Base-by-base conservation (phyloP, 73 alveolate species). In the Paramecium sonneborni region DNA sequence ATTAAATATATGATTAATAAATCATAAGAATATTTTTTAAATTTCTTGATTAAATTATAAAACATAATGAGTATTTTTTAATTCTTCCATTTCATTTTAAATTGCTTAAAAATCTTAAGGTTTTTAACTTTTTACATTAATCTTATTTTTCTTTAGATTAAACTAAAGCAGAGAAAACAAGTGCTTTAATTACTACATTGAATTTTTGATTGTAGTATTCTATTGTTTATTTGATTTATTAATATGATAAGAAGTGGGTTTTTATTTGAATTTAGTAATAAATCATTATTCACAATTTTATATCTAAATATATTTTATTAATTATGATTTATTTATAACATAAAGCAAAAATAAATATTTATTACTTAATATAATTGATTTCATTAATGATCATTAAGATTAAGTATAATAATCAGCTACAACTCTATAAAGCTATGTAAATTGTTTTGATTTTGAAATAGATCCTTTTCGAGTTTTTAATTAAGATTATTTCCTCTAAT, bases 11-110 rank as follows among this genome's bases (percentile, higher is more conserved):
- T n/a, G n/a, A n/a, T n/a, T 46, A 14, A 46, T 46, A 46, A 46
- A 8, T 86, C 93, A 86, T 37, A 86, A 76, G 24, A 86, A 86
- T 41, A 86, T 43, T 32, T 57, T 86, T 8, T 57, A 86, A 9
- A 86, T 55, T n/a, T 86, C 76, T 21, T 86, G 39, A 86, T 76
- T 76, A 15, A 87, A 87, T 32, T 35, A 55, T 20, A 86, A 18
- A 18, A 86, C 57, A 30, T 41, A 57, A 57, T n/a, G 43, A 0
- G 93, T 43, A 57, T 57, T 86, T 35, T 76, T 86, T 26, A 35
- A 58, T 57, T 55, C 93, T 58, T 86, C 57, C 93, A 86, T 86
- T 35, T 86, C 57, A 55, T 28, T 24, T 57, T 86, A 57, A 32
- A 86, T 86, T 57, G 67, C 84, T 32, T 86, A 86, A 28, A 86